A percentile compares a stretch with the other conserved stretches of the same genome.
These are phyloP conservation scores for Arxiozyma heterogenica DNA, from an alignment of 1,139 yeast genomes.

Conservation along the genomic window DNA sequence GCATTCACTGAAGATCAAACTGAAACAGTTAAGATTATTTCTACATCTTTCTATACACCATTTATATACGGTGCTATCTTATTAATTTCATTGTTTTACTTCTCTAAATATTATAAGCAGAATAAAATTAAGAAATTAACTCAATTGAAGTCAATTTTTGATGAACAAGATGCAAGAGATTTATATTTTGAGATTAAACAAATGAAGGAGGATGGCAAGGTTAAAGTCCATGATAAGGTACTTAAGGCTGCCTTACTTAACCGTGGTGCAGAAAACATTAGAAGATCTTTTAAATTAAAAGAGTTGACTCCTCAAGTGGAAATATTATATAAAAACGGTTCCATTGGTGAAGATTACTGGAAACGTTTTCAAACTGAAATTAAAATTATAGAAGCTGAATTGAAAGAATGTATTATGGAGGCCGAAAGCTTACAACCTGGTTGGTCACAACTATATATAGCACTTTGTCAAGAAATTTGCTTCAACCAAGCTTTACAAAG, in stretches of 20 bases:
- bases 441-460: slow-evolving; percentile 72
- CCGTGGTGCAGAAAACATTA: slow-evolving; percentile 85
- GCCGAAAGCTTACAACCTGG: slow-evolving; percentile 66
- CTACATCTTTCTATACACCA: slow-evolving; percentile 79
- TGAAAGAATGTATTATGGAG: slow-evolving; percentile 69
- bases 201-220: slow-evolving; percentile 35
- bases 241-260: slow-evolving; percentile 80
- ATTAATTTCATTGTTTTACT: slow-evolving; percentile 60
- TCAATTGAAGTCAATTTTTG: slow-evolving; percentile 60
- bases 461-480: slow-evolving; percentile 79
- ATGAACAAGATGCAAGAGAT: slow-evolving; percentile 56
- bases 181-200: slow-evolving; percentile 53
- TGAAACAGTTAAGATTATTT: slow-evolving; percentile 25
- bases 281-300: slow-evolving; percentile 77
- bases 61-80: slow-evolving; percentile 67
- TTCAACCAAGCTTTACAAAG: slow-evolving; percentile 85
- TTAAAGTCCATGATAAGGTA: slow-evolving; percentile 68
- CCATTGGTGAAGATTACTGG: slow-evolving; percentile 82
- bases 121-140: slow-evolving; percentile 47
- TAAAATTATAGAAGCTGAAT: slow-evolving; percentile 67
- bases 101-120: slow-evolving; percentile 62
- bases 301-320: slow-evolving; percentile 48
- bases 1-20: slow-evolving; percentile 16
- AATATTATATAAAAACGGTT: slow-evolving; percentile 73
- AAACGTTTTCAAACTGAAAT: slow-evolving; percentile 71